Evolutionary conservation across 2,329 filamentous ascomycete genomes (phyloP).

Genomic region (Colletotrichum limetticola): DNA sequence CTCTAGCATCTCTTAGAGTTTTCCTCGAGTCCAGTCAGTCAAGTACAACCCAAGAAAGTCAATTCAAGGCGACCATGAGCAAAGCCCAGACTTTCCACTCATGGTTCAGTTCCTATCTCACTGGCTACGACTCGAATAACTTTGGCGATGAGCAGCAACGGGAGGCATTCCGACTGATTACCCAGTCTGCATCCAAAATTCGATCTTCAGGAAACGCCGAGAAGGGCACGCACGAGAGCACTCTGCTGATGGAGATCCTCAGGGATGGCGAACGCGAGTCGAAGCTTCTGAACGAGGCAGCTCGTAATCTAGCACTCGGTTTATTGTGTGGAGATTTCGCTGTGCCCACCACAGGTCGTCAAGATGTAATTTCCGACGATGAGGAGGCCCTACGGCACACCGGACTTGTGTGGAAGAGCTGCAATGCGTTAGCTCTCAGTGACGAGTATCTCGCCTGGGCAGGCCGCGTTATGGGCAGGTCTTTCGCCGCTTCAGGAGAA

Average conservation of each 20-base stretch:
- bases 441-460: conserved; percentile 85
- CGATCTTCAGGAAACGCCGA: conserved; percentile 76
- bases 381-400: conserved; percentile 70
- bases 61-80: conserved; percentile 80
- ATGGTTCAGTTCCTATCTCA: conserved; percentile 81
- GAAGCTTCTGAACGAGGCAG: conserved; percentile 75
- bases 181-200: conserved; percentile 75
- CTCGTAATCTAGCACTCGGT: conserved; percentile 75
- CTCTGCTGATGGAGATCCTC: conserved; percentile 81
- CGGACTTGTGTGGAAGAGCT: conserved; percentile 80
- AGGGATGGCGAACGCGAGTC: conserved; percentile 73
- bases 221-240: conserved; percentile 79
- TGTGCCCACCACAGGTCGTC: conserved; percentile 62
- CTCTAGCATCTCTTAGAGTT: conserved; percentile 79
- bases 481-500: conserved; percentile 81
- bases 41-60: conserved; percentile 85
- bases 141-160: conserved; percentile 62
- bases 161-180: conserved; percentile 73
- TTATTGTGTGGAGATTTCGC: conserved; percentile 82
- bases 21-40: conserved; percentile 81
- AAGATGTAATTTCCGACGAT: conserved; percentile 77
- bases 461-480: conserved; percentile 83
- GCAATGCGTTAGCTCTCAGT: conserved; percentile 71
- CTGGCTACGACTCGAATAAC: conserved; percentile 65
- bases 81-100: conserved; percentile 80